These are phyloP conservation scores for Myochromella boudieri DNA, from an alignment of 768 basidiomycete species.

Conservation along the genomic window DNA sequence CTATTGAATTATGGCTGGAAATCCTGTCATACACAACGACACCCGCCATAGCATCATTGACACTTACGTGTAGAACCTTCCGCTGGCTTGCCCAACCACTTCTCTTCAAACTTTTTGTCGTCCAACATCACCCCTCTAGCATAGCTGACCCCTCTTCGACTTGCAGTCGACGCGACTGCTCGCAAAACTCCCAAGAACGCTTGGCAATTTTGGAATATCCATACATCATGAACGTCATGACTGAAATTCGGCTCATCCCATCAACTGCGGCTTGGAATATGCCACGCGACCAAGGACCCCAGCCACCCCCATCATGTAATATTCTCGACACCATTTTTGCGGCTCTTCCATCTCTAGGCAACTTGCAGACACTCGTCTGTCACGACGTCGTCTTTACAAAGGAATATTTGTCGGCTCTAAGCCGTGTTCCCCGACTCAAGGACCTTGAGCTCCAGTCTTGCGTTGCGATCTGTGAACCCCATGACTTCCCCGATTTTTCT, in stretches of 20 bases:
- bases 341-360: slow-evolving; percentile 13
- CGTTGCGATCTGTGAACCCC: slow-evolving; percentile 7
- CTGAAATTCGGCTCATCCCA: slow-evolving; percentile 16
- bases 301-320: slow-evolving; percentile 4
- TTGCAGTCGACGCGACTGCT: slow-evolving; percentile 8
- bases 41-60: slow-evolving; percentile 9
- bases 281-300: neutral
- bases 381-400: slow-evolving; percentile 16
- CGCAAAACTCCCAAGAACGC: slow-evolving; percentile 7
- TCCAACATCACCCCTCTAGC: slow-evolving; percentile 9
- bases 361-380: slow-evolving; percentile 16
- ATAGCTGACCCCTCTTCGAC: neutral
- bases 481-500: slow-evolving; percentile 14
- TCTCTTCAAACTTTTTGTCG: slow-evolving; percentile 18
- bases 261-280: slow-evolving; percentile 1
- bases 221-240: slow-evolving; percentile 14
- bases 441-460: slow-evolving; percentile 20
- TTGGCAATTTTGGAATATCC: slow-evolving; percentile 7
- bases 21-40: slow-evolving; percentile 11
- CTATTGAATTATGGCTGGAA: slow-evolving; percentile 20
- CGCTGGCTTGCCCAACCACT: slow-evolving; percentile 19
- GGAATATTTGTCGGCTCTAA: slow-evolving; percentile 9
- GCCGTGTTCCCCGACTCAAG: slow-evolving; percentile 12
- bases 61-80: slow-evolving; percentile 14
- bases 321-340: slow-evolving; percentile 13